phyloP scores from a whole-genome alignment of 768 basidiomycete species.

The Russula olivacea region DNA sequence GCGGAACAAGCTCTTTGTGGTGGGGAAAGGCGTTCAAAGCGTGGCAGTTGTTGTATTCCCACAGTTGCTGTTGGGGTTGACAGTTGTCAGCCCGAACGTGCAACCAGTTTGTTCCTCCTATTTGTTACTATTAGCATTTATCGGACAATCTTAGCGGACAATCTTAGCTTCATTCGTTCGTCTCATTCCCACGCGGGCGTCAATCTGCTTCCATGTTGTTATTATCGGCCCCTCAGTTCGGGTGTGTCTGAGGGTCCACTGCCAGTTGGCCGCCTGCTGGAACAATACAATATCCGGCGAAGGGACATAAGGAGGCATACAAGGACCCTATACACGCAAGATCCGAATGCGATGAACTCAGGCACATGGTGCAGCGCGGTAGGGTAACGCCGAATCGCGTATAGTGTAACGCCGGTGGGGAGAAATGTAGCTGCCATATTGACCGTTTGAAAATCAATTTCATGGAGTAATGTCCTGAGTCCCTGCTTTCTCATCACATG shows the following conservation, averaged over 20 bases:
- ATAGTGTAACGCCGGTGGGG: too few species aligned
- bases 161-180: neutral
- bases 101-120: neutral
- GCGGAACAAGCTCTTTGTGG: too few species aligned
- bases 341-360: too few species aligned
- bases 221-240: neutral
- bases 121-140: neutral
- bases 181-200: neutral
- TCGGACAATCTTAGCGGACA: neutral
- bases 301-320: neutral
- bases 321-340: neutral
- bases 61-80: neutral
- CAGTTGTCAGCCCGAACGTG: neutral
- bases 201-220: neutral
- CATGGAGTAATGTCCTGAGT: too few species aligned
- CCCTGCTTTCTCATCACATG: neutral
- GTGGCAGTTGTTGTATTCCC: neutral
- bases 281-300: neutral
- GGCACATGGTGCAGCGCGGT: neutral
- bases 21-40: neutral
- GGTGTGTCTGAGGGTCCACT: neutral
- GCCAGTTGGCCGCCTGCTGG: neutral
- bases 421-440: neutral
- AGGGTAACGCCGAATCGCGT: neutral
- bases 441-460: neutral